Conservation (phyloP, 2,329 filamentous ascomycete genomes). For the Phoma herbarum region DNA sequence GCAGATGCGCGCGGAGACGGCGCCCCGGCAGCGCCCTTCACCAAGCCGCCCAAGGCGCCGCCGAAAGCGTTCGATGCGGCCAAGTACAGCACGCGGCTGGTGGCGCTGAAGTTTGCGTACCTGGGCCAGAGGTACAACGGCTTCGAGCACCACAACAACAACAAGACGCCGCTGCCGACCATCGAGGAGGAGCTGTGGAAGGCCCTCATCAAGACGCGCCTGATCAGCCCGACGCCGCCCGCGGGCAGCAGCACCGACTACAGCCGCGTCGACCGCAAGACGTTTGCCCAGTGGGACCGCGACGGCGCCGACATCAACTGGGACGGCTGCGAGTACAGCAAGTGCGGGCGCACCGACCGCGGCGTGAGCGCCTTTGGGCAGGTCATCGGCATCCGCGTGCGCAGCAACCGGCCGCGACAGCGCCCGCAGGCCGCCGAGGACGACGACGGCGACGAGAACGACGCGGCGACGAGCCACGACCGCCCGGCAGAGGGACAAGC, state of each 20-base stretch:
- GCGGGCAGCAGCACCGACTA: constrained; percentile 43
- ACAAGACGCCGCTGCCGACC: constrained; percentile 74
- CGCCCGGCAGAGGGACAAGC: constrained; percentile 34
- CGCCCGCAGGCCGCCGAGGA: too few relatives aligned
- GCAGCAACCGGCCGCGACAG: constrained; percentile 78
- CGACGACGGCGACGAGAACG: too few relatives aligned
- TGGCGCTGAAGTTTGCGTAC: constrained; percentile 94
- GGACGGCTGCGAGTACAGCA: constrained; percentile 88
- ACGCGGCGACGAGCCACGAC: neutral
- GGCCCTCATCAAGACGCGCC: constrained; percentile 79
- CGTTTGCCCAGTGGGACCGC: constrained; percentile 50
- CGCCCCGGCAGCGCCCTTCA: constrained; percentile 27
- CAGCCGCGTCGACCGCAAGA: constrained; percentile 37
- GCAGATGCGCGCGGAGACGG: neutral
- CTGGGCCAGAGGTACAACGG: constrained; percentile 91
- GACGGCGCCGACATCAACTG: constrained; percentile 70
- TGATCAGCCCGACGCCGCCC: constrained; percentile 65
- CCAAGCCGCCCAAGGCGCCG: constrained; percentile 47
- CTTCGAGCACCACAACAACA: constrained; percentile 83
- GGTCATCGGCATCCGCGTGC: constrained; percentile 83
- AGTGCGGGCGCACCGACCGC: constrained; percentile 91
- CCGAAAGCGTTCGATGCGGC: constrained; percentile 74
- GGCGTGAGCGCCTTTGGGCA: constrained; percentile 98
- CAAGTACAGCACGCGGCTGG: constrained; percentile 81
- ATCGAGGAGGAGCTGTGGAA: constrained; percentile 96